Evolutionary conservation across 129 eudicot species (phyloP).

Genomic region (Flaveria brownii): DNA sequence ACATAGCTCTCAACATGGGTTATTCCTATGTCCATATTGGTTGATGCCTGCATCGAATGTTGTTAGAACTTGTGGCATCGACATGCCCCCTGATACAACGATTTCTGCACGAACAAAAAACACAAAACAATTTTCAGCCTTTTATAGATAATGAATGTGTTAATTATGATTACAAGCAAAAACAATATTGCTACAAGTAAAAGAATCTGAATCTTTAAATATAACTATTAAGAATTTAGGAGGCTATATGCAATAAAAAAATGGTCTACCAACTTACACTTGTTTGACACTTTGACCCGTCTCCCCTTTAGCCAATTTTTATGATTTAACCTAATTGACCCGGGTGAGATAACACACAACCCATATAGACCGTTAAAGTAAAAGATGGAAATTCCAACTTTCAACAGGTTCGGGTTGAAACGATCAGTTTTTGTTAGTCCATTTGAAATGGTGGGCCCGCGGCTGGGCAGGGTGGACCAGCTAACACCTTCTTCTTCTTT

Average conservation of each 20-base stretch:
- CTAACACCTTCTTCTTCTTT: too few relatives aligned
- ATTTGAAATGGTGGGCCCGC: too few relatives aligned
- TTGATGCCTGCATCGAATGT: constrained; percentile 54
- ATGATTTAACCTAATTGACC: neutral
- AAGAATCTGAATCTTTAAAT: neutral
- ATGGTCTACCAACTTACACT: neutral
- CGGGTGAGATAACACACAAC: neutral
- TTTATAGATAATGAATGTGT: neutral
- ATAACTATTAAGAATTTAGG: neutral
- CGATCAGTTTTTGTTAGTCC: too few relatives aligned
- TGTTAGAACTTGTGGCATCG: constrained; percentile 82
- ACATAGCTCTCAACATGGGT: constrained; percentile 42
- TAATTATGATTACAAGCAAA: neutral
- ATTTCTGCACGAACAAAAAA: constrained; percentile 61
- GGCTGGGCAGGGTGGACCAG: too few relatives aligned
- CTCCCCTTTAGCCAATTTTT: too few relatives aligned
- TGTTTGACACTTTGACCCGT: neutral
- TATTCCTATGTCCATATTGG: constrained; percentile 58
- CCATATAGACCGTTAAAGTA: neutral
- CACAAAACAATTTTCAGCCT: neutral
- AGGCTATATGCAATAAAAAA: neutral
- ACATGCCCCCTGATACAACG: constrained; percentile 94
- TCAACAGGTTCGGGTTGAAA: neutral
- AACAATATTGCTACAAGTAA: neutral
- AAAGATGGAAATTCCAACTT: neutral